Evolutionary conservation across 345 rosid species (phyloP).

Genomic region (Acer saccharum): DNA sequence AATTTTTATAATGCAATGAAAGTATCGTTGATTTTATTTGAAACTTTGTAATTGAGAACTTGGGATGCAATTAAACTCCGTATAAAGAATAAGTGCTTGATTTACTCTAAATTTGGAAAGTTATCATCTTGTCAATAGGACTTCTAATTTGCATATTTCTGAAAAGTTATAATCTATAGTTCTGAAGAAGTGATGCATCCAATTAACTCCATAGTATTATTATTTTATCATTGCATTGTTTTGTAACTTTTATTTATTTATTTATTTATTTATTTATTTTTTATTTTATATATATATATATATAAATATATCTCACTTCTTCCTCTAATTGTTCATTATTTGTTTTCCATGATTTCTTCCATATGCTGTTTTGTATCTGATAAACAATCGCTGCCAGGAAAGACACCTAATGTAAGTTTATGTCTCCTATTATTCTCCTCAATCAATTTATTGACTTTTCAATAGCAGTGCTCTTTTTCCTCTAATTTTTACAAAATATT

Average conservation of each 20-base stretch:
- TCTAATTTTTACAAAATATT: neutral
- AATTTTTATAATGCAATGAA: neutral
- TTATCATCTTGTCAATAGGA: neutral
- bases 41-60: neutral
- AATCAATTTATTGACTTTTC: neutral
- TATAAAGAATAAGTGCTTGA: neutral
- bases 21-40: neutral
- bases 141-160: neutral
- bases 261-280: no score
- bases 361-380: slow-evolving; percentile 15
- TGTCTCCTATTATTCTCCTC: slow-evolving; percentile 6
- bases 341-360: neutral
- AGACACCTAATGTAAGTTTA: slow-evolving; percentile 69
- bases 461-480: neutral
- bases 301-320: neutral
- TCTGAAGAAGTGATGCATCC: neutral
- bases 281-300: neutral
- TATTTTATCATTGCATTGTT: neutral
- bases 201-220: neutral
- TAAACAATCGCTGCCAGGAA: slow-evolving; percentile 44
- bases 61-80: neutral
- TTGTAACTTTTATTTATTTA: neutral
- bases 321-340: slow-evolving; percentile 14
- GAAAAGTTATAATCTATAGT: no score
- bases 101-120: neutral